Evolutionary conservation across 78 protist species (phyloP).

Genomic region (Cavenderia fasciculata): DNA sequence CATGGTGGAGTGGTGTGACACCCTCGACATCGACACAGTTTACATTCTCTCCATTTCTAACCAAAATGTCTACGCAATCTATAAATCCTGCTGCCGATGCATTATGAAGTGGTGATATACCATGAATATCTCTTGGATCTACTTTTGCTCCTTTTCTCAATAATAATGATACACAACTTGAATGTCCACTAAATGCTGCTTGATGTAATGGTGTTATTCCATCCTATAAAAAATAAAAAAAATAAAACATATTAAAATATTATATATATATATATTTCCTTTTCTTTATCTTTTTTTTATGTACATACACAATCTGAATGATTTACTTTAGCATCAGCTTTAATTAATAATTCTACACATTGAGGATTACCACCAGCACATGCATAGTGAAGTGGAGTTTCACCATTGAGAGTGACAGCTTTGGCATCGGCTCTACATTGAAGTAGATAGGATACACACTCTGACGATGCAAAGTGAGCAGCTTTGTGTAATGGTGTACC

Average conservation of each 20-base stretch:
- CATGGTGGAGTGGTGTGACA: constrained; percentile 79
- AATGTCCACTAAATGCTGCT: constrained; percentile 78
- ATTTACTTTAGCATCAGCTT: constrained; percentile 66
- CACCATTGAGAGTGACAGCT: constrained; percentile 62
- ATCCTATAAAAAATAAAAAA: constrained; percentile 14
- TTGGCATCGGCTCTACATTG: constrained; percentile 37
- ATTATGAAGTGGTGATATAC: constrained; percentile 81
- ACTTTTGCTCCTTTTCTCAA: constrained; percentile 79
- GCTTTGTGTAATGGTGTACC: constrained; percentile 81
- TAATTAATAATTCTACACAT: constrained; percentile 56
- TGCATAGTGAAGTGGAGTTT: constrained; percentile 74
- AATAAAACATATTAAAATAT: not conserved
- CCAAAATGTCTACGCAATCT: constrained; percentile 74
- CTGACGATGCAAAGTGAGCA: constrained; percentile 57
- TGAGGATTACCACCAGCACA: constrained; percentile 72
- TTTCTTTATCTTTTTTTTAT: not conserved
- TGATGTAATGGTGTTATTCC: constrained; percentile 79
- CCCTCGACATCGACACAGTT: constrained; percentile 79
- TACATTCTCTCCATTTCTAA: constrained; percentile 58
- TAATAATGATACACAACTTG: constrained; percentile 49
- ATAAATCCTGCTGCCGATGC: constrained; percentile 72
- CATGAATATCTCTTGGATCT: constrained; percentile 78
- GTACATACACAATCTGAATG: constrained; percentile 46
- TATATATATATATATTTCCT: not conserved
- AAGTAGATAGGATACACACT: constrained; percentile 50